Evolutionary conservation across 164 flowering plant species (phyloP), one percentile per base, ranked within the genome.

Genomic region (Aristolochia fimbriata): DNA sequence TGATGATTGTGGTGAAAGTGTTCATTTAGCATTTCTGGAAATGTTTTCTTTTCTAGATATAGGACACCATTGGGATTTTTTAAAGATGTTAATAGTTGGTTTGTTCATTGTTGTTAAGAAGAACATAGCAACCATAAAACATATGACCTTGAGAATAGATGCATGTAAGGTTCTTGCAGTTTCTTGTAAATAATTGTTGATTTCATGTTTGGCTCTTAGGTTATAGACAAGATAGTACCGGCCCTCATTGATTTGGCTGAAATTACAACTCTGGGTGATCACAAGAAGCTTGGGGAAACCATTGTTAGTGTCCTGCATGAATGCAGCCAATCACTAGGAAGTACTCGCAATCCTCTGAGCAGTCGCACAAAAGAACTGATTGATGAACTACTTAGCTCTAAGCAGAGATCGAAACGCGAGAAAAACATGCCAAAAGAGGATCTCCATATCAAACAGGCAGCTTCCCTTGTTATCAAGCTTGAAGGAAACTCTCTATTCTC

Each of bases 401-500:
- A 84, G 58, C 85, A 88, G 68, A 83, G 91, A 73, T 58, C 85
- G 64, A 94, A 88, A 65, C 80, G 87, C 88, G 99, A 94, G 69
- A 94, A 94, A 76, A 83, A 48, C 62, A 86, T 94, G 87, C 96
- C 93, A 11, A 94, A 88, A 75, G 97, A 94, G 77, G 99, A 94
- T 72, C 96, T 94, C 50, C 99, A 86, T 65, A 93, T 94, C 10
- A 94, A 94, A 65, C 99, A 91, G 60, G 97, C 97, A 15, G 99
- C 99, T 33, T 85, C 96, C 4, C 63, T 91, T 27, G 99, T 91
- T 46, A 95, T 94, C 67, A 94, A 94, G 70, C 97, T 94, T 52
- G 99, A 94, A 80, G 99, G 99, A 13, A 94, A 94, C 73, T 94
- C 97, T 12, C 62, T 91, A 12, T 94, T 94, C 73, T 94, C 99